Evolutionary conservation across 805 yeast genomes (phyloP), one percentile per base, ranked within the genome.

Genomic region (Clavispora phyllophila): DNA sequence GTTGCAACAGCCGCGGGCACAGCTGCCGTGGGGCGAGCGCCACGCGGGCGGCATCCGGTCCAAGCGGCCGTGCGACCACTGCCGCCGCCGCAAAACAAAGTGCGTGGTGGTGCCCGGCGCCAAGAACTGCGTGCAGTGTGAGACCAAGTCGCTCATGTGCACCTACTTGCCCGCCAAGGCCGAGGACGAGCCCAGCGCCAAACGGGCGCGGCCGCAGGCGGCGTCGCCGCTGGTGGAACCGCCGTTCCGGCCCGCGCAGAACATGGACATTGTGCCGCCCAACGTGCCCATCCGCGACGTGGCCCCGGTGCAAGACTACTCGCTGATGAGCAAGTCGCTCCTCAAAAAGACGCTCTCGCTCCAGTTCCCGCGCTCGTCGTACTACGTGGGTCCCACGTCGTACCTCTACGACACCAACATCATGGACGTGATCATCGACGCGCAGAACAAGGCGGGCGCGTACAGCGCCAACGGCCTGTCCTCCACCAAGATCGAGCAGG

Each of bases 301-400:
- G 20, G 70, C 73, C 2, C 88, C 88, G 1, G 70, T 83, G 12
- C 81, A 78, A 40, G 90, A 84, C 58, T 84, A 84, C 60, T 73
- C 87, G 1, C 60, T 70, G 32, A 72, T 84, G 61, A 80, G 75
- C 50, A 75, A 81, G 46, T 81, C 87, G 3, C 61, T 84, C 20
- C 69, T 84, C 49, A 82, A 81, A 54, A 81, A 79, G 51, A 82
- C 89, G 0, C 67, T 82, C 25, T 76, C 86, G n/a, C 64, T 87
- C 17, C 96, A 88, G 58, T 87, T 82, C 54, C 96, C 98, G 1
- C 69, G 96, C 44, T 88, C 96, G 0, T 84, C 96, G 15, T 87
- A 87, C 55, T 85, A 81, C 54, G 82, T 90, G 17, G 97, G 98
- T 1, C 82, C 95, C 1, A 85, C 96, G 0, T 88, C 96, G 1